Percentiles rank a stretch among this genome's conserved stretches.
These are phyloP conservation scores for Fraxinus quadrangulata DNA, from an alignment of 257 asterid species.

Conservation along the genomic window DNA sequence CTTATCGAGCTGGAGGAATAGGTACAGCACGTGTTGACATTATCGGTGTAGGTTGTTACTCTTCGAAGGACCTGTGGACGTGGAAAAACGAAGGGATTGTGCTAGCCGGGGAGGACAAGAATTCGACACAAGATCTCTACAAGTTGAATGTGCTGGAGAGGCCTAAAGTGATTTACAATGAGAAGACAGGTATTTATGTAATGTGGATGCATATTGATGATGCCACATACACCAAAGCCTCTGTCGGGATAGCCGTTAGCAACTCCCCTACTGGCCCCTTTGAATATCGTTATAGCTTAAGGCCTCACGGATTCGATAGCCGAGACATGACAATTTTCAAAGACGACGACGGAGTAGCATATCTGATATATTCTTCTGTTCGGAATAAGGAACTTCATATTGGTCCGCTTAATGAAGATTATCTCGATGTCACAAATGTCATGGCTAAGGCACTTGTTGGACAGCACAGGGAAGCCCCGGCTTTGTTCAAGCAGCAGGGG, in stretches of 20 bases:
- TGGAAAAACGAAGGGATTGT: constrained; percentile 75
- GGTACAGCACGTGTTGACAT: constrained; percentile 68
- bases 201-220: constrained; percentile 87
- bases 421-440: constrained; percentile 33
- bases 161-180: constrained; percentile 76
- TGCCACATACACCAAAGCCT: constrained; percentile 57
- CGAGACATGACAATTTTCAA: constrained; percentile 71
- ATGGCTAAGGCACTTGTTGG: constrained; percentile 52
- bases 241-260: constrained; percentile 59
- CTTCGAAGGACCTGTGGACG: constrained; percentile 62
- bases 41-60: constrained; percentile 69
- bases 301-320: constrained; percentile 75
- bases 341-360: constrained; percentile 59
- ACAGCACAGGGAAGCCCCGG: constrained; percentile 73
- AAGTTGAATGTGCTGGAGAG: constrained; percentile 60
- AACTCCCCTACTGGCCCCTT: constrained; percentile 63
- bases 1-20: constrained; percentile 38
- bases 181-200: constrained; percentile 40
- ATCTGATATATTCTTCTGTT: constrained; percentile 55
- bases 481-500: constrained; percentile 57
- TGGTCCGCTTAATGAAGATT: constrained; percentile 46
- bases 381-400: constrained; percentile 69
- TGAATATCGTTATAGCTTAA: constrained; percentile 43
- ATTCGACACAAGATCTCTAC: constrained; percentile 56
- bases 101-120: constrained; percentile 42